Evolutionary conservation across 2,329 filamentous ascomycete species (phyloP).

Genomic region (Pseudonectria foliicola): DNA sequence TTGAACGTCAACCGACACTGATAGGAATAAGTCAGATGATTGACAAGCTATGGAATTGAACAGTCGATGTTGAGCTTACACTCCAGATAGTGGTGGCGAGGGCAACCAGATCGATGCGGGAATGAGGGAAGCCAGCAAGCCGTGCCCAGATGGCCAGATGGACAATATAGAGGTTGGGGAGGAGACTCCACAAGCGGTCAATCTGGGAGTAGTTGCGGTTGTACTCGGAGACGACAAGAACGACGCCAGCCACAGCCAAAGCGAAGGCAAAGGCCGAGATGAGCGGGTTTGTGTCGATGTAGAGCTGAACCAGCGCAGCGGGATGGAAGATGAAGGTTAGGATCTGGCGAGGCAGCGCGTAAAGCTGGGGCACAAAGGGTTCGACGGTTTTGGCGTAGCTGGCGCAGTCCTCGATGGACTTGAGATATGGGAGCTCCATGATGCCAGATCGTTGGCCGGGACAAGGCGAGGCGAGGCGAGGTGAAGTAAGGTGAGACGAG

Average conservation of each 20-base stretch:
- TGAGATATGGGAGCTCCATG: conserved; percentile 69
- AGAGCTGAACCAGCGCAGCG: conserved; percentile 61
- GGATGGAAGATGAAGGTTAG: conserved; percentile 52
- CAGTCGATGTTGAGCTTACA: conserved; percentile 40
- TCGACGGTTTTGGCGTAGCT: conserved; percentile 68
- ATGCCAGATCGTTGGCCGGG: conserved; percentile 11
- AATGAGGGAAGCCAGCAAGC: conserved; percentile 61
- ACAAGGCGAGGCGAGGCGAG: background rate
- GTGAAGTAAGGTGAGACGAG: background rate
- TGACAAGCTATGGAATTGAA: background rate
- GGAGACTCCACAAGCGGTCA: conserved; percentile 83
- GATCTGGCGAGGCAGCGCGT: conserved; percentile 60
- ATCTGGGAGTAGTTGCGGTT: conserved; percentile 97
- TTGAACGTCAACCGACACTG: conserved; percentile 84
- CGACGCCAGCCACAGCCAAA: conserved; percentile 61
- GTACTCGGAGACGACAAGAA: conserved; percentile 71
- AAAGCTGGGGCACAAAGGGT: conserved; percentile 66
- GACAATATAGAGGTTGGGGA: conserved; percentile 79
- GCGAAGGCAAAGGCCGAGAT: conserved; percentile 68
- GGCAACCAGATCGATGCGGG: conserved; percentile 65
- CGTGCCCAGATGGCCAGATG: conserved; percentile 83
- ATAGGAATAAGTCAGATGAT: background rate
- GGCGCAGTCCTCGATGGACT: conserved; percentile 64
- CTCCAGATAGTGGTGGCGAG: conserved; percentile 71
- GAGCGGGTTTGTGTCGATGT: conserved; percentile 79